Base-by-base conservation (phyloP, 805 yeast species). In the Hanseniaspora taiwanica region DNA sequence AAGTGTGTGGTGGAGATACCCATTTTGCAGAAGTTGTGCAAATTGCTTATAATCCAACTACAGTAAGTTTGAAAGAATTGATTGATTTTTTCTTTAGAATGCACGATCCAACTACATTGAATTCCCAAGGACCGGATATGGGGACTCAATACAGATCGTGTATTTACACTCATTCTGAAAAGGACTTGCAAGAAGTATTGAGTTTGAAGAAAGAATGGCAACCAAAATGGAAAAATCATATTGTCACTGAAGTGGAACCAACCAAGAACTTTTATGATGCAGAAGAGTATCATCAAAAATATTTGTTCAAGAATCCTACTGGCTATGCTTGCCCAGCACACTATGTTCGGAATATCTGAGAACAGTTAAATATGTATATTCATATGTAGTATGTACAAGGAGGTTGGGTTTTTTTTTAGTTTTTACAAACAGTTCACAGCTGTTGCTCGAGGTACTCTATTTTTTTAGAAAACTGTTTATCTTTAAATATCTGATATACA, bases 291-390 rank as follows among this genome's bases (percentile, higher is more conserved):
- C 98, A 89, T 58, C 97, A 89, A 57, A 54, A 69, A 45, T 89
- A 91, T 57, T 66, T 89, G 51, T 69, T 70, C 42, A 77, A 74
- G 52, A 85, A 89, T 56, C 94, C 96, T 2, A 60, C 64, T 4
- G 96, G 96, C 4, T 85, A 87, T 58, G 83, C 81, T 44, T 89
- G 97, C 57, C 89, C 95, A 17, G 76, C 89, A 3, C 97, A 89
- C 55, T 86, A 71, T 49, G 56, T 83, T 40, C 77, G 97, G 62
- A 61, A 65, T 35, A 40, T 64, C 23, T 64, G 48, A 45, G 69
- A 19, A 13, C 16, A 4, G 6, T 34, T 34, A 6, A 12, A 12
- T 23, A n/a, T n/a, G n/a, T n/a, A n/a, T n/a, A n/a, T n/a, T n/a
- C n/a, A n/a, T n/a, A n/a, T n/a, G n/a, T n/a, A n/a, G n/a, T n/a